These are phyloP conservation scores for Podospora comata DNA, from an alignment of 495 filamentous ascomycete species.

Conservation along the genomic window DNA sequence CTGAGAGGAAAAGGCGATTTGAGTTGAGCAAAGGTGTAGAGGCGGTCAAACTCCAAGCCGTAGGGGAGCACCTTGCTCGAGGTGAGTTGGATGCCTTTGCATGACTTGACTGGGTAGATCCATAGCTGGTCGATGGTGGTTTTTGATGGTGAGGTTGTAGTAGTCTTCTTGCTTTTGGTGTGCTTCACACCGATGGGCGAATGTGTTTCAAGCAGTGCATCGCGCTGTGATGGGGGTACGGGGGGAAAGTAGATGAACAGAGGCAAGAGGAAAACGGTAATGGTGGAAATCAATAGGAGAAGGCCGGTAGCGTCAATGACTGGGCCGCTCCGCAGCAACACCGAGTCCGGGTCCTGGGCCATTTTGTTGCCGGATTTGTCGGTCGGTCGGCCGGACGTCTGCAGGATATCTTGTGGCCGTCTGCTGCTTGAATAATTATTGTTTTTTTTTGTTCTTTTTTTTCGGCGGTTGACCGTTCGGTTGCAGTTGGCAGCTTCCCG, in stretches of 20 bases:
- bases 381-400: background rate
- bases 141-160: slow-evolving; percentile 4
- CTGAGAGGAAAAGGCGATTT: slow-evolving; percentile 50
- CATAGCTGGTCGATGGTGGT: slow-evolving; percentile 69
- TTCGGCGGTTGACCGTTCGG: background rate
- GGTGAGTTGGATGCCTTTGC: slow-evolving; percentile 71
- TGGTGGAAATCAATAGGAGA: slow-evolving; percentile 45
- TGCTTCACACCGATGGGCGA: slow-evolving; percentile 34
- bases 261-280: slow-evolving; percentile 47
- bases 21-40: slow-evolving; percentile 77
- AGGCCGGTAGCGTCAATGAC: slow-evolving; percentile 29
- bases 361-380: slow-evolving; percentile 9
- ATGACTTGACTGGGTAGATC: slow-evolving; percentile 88
- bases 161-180: slow-evolving; percentile 16
- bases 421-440: background rate
- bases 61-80: slow-evolving; percentile 62
- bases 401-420: background rate
- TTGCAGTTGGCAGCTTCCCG: background rate
- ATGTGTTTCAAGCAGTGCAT: slow-evolving; percentile 49
- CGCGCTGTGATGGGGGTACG: slow-evolving; percentile 41
- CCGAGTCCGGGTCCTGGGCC: slow-evolving; percentile 9
- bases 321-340: slow-evolving; percentile 22
- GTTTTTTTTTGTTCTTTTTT: background rate
- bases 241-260: slow-evolving; percentile 48
- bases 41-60: slow-evolving; percentile 78